Conservation (phyloP, 2,329 filamentous ascomycete species). For the Thelonectria olida region DNA sequence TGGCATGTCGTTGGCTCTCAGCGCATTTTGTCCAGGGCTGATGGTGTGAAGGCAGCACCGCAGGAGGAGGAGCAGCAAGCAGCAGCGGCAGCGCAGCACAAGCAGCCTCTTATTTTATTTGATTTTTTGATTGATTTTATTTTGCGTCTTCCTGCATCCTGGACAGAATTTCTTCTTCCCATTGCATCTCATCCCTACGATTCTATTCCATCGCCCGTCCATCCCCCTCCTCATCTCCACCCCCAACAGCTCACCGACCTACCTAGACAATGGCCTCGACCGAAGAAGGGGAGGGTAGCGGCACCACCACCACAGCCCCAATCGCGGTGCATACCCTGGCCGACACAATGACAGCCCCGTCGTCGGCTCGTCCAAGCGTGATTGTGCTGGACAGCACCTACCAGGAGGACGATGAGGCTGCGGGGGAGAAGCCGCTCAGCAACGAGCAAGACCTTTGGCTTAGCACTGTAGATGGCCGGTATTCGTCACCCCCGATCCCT, state of each 20-base stretch:
- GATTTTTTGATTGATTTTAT: no score
- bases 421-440: conserved; percentile 25
- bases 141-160: background rate
- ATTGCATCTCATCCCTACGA: no score
- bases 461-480: conserved; percentile 59
- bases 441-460: conserved; percentile 59
- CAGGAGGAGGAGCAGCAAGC: background rate
- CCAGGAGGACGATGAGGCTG: conserved; percentile 20
- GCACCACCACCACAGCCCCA: conserved; percentile 12
- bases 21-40: conserved; percentile 18
- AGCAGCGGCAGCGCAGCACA: conserved; percentile 6
- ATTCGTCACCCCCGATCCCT: conserved; percentile 55
- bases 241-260: no score
- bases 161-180: conserved; percentile 22
- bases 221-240: conserved; percentile 10
- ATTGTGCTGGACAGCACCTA: conserved; percentile 37
- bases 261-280: conserved; percentile 31
- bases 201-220: no score
- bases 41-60: conserved; percentile 26
- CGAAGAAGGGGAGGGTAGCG: conserved; percentile 26
- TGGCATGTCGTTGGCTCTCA: conserved; percentile 30
- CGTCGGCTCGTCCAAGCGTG: conserved; percentile 29
- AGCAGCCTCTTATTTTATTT: conserved; percentile 8
- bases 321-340: conserved; percentile 28
- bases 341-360: conserved; percentile 32